Conservation (phyloP, 805 yeast species). For the Starmerella roubikii region DNA sequence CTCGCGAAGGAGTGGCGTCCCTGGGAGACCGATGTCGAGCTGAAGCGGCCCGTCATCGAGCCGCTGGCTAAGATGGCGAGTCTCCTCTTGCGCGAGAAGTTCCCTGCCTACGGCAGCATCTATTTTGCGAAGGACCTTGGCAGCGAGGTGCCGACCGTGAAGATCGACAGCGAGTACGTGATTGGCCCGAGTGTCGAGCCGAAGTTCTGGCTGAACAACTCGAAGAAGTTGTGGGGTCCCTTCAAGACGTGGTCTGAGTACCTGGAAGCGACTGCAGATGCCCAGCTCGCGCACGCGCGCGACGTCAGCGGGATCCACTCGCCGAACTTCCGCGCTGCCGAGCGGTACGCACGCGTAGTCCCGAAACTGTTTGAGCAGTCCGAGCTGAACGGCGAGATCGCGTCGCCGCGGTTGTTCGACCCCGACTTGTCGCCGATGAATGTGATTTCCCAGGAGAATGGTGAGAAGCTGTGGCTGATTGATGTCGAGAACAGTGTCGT, state of each 20-base stretch:
- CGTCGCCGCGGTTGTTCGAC: conserved; percentile 57
- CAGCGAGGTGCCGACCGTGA: conserved; percentile 3
- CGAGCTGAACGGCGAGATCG: conserved; percentile 40
- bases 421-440: conserved; percentile 92
- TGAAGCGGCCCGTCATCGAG: conserved; percentile 41
- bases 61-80: conserved; percentile 60
- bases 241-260: conserved; percentile 58
- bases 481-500: conserved; percentile 75
- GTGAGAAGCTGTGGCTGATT: conserved; percentile 36
- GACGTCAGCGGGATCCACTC: conserved; percentile 44
- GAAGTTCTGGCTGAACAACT: conserved; percentile 37
- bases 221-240: conserved; percentile 53
- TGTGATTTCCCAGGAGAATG: conserved; percentile 35
- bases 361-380: conserved; percentile 41
- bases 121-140: conserved; percentile 54
- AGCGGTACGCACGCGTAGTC: conserved; percentile 43
- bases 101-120: conserved; percentile 67
- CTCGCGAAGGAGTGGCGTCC: conserved; percentile 91
- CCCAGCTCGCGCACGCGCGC: conserved; percentile 51
- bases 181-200: conserved; percentile 84
- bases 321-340: conserved; percentile 39
- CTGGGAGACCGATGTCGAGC: conserved; percentile 41
- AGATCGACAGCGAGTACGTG: conserved; percentile 34
- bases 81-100: conserved; percentile 40
- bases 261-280: conserved; percentile 46